These are phyloP conservation scores for Trametes gibbosa DNA, from an alignment of 768 basidiomycete genomes.

Conservation along the genomic window DNA sequence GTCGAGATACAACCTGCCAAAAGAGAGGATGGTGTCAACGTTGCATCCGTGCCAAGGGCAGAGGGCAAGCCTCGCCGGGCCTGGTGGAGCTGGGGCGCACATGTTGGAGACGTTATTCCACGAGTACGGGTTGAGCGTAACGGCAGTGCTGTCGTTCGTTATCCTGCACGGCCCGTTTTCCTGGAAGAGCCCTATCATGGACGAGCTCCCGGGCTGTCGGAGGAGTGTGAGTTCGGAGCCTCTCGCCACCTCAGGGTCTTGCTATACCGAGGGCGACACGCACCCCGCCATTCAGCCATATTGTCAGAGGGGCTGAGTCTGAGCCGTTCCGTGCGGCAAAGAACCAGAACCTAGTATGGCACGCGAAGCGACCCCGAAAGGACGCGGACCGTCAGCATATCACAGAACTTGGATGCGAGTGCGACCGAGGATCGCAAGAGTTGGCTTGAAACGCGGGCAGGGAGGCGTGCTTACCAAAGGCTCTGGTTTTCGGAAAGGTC, in stretches of 20 bases:
- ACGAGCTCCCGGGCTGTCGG: constrained; percentile 37
- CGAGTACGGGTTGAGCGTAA: constrained; percentile 52
- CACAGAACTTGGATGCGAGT: background rate
- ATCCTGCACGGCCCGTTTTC: constrained; percentile 46
- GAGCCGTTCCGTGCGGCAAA: constrained; percentile 63
- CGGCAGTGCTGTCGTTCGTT: constrained; percentile 48
- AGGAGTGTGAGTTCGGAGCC: background rate
- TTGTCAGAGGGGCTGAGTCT: constrained; percentile 54
- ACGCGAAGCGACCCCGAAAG: background rate
- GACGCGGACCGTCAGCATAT: background rate
- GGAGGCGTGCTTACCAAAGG: constrained; percentile 45
- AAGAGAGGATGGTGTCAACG: background rate
- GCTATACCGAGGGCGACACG: constrained; percentile 12
- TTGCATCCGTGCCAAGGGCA: background rate
- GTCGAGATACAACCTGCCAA: constrained; percentile 49
- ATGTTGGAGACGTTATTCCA: constrained; percentile 60
- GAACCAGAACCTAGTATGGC: constrained; percentile 63
- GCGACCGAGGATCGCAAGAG: background rate
- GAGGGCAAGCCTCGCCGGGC: background rate
- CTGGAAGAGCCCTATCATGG: constrained; percentile 39
- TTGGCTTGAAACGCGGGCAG: background rate
- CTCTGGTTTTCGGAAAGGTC: constrained; percentile 55
- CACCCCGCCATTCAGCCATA: constrained; percentile 64
- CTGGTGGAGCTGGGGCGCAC: constrained; percentile 18
- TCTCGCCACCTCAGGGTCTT: background rate